Base-by-base conservation (phyloP, 2,329 filamentous ascomycete species). In the Phaeosphaeriaceae sp. region DNA sequence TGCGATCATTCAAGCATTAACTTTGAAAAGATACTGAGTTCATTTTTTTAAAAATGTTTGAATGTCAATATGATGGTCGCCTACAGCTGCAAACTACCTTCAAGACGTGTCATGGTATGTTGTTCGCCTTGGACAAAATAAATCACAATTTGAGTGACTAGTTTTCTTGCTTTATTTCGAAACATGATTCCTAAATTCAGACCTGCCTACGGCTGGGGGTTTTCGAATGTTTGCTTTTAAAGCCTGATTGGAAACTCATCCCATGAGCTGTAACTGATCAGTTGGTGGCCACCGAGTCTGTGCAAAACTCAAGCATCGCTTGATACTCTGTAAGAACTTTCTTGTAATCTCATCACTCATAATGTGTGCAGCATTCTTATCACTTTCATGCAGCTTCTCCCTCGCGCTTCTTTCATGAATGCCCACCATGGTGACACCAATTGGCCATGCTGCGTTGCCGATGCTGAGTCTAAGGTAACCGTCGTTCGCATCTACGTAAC, bases 401-500 rank as follows among this genome's bases (percentile, higher is more conserved):
- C 94, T 85, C 16, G 94, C 93, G 60, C 89, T 94, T 68, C 94
- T 86, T 80, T 97, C 94, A 83, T 99, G 94, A 64, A 99, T 99
- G 80, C 94, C 94, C 67, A 99, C 94, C 94, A 97, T 99, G 73
- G 94, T 99, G 32, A 99, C 94, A 76, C 94, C 94, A 67, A 99
- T 99, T 18, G 94, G 94, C 94, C 94, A 99, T 13, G 94, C 94
- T 61, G 92, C 92, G 77, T 96, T 96, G 58, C 92, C 92, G 67
- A 99, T 99, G 71, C 90, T 96, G 46, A 99, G 80, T 44, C 90
- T 83, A 52, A 99, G 79, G 73, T 99, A 99, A 0, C 91, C 92
- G 71, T 99, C 90, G 70, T 97, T 97, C 28, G 94, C 94, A 75
- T 97, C 90, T 38, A 99, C 93, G 69, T 99, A 99, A 56, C 90